A percentile compares a stretch with the other conserved stretches of the same genome.
phyloP scores from a whole-genome alignment of 371 early-diverging fungal genomes.

The Rhizopus stolonifer region DNA sequence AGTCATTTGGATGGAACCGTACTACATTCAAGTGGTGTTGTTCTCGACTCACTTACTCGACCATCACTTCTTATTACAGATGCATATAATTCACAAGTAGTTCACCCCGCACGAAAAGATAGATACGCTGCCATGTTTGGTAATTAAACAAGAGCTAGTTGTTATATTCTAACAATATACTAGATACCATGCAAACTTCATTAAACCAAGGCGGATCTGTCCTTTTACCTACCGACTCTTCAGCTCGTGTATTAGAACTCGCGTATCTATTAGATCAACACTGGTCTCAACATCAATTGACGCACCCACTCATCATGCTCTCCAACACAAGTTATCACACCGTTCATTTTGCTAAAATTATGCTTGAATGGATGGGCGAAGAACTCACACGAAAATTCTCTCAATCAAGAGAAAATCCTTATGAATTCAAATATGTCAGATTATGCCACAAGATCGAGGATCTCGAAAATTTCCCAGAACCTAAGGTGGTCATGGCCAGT shows the following conservation, averaged over 20 bases:
- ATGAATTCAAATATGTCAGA: slow-evolving; percentile 82
- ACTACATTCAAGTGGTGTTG: slow-evolving; percentile 69
- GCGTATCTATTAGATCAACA: slow-evolving; percentile 85
- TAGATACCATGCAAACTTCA: slow-evolving; percentile 65
- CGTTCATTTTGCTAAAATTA: slow-evolving; percentile 82
- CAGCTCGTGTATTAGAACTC: slow-evolving; percentile 92
- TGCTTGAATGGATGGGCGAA: slow-evolving; percentile 96
- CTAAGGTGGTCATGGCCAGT: slow-evolving; percentile 86
- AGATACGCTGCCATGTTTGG: slow-evolving; percentile 76
- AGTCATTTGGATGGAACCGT: slow-evolving; percentile 87
- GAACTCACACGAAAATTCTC: slow-evolving; percentile 71
- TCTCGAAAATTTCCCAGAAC: slow-evolving; percentile 65
- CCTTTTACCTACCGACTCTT: slow-evolving; percentile 87
- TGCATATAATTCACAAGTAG: slow-evolving; percentile 72
- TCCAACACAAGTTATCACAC: slow-evolving; percentile 74
- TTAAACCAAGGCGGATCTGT: slow-evolving; percentile 75
- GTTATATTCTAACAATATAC: neutral
- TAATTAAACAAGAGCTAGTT: slow-evolving; percentile 23
- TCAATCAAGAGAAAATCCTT: slow-evolving; percentile 80
- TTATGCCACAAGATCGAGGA: slow-evolving; percentile 71
- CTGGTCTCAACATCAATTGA: slow-evolving; percentile 70
- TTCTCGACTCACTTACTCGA: slow-evolving; percentile 70
- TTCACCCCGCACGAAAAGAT: slow-evolving; percentile 68
- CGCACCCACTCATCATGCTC: slow-evolving; percentile 76
- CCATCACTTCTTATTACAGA: slow-evolving; percentile 93